Evolutionary conservation across 352 stramenopile genomes (phyloP), one percentile per base, ranked within the genome.

Genomic region (Pythium graminicola): DNA sequence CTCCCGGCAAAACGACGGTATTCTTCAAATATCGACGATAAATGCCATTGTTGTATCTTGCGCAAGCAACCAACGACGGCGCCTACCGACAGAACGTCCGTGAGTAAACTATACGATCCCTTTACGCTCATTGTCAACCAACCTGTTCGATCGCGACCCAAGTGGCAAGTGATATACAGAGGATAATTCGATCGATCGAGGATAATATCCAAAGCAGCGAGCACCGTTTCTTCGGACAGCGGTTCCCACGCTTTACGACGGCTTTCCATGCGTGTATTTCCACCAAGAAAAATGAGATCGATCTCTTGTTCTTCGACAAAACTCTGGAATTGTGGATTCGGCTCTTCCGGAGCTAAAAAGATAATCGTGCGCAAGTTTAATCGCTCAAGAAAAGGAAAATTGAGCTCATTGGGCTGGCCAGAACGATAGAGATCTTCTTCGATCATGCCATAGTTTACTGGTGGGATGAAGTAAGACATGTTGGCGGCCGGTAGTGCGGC

Each of bases 301-400:
- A 96, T 94, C 60, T 95, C 85, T 57, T 97, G 85, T 59, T 96
- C 86, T 59, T 95, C 86, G 27, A 95, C 76, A 61, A 95, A 95
- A 59, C 80, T 89, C 65, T 83, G 70, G 61, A 96, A 88, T 67
- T 96, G 86, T 38, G 81, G 70, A 64, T 96, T 93, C 14, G 87
- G 82, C 49, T 95, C 82, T 50, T 96, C 86, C 14, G 88, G 77
- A 35, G 82, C 87, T 50, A 97, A 65, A 70, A 96, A 97, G 47
- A 97, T 86, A 57, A 97, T 95, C 42, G 76, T 96, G 46, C 83
- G 81, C 62, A 96, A 67, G 56, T 89, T 83, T 26, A n/a, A n/a
- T n/a, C n/a, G 69, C 70, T 90, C 77, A 17, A 95, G 64, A 54
- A 95, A 95, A 14, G 76, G 67, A 50, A 93, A 78, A 55, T 95